Conservation (phyloP, 331 rosid species). For the Spiraea crenata region DNA sequence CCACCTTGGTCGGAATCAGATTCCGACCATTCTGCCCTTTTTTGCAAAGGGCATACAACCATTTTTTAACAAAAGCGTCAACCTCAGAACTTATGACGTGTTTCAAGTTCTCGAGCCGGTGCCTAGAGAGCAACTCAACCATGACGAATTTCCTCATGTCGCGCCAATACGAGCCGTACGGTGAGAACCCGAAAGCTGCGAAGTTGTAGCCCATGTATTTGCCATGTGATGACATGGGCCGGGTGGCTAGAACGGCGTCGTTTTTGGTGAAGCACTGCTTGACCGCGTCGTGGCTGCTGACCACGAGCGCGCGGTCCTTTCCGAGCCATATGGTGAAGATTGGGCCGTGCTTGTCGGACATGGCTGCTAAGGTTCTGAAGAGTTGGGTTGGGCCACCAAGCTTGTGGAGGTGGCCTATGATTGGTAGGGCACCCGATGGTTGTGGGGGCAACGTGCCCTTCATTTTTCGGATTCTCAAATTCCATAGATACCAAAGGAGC, state of each 20-base stretch:
- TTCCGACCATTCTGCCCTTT: not conserved
- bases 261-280: constrained; percentile 58
- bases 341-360: constrained; percentile 54
- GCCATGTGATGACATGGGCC: constrained; percentile 45
- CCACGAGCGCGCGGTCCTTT: constrained; percentile 34
- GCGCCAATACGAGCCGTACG: constrained; percentile 44
- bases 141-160: constrained; percentile 40
- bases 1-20: constrained; percentile 22
- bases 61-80: constrained; percentile 23
- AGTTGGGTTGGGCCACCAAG: constrained; percentile 33
- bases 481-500: constrained; percentile 28
- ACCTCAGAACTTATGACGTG: constrained; percentile 32
- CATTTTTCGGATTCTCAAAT: constrained; percentile 2
- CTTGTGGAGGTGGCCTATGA: constrained; percentile 58
- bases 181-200: constrained; percentile 49
- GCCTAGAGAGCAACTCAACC: constrained; percentile 46
- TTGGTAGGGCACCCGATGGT: constrained; percentile 38
- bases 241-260: constrained; percentile 42
- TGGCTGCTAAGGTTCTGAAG: constrained; percentile 42
- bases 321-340: constrained; percentile 51
- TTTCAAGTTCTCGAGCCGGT: constrained; percentile 38
- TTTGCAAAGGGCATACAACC: constrained; percentile 16
- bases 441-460: constrained; percentile 35
- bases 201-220: constrained; percentile 41
- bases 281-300: constrained; percentile 44